Base-by-base conservation (phyloP, 2,329 filamentous ascomycete genomes). In the Thielaviopsis ethacetica region DNA sequence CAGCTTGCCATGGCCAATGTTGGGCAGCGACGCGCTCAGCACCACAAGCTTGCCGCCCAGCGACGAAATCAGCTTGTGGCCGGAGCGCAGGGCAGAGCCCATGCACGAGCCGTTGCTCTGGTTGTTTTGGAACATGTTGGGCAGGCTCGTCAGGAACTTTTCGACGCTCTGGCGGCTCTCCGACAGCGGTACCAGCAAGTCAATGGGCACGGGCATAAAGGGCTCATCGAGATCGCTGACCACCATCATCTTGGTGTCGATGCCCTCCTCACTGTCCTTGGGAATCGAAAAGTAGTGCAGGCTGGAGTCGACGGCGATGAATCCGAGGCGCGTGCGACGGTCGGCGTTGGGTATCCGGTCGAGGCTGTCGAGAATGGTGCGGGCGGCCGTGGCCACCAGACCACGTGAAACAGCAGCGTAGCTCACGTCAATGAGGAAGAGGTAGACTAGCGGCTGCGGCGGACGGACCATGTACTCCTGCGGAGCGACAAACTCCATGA, bases 391-490 rank as follows among this genome's bases (percentile, higher is more conserved):
- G 55, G 93, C 93, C 61, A 97, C 76, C 34, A 98, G 83, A 54
- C 93, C 93, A 63, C 85, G 95, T 17, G 89, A 90, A 17, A 96
- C 87, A 34, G 91, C 84, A 13, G 88, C 83, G 66, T 90, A 94
- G 76, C 89, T 95, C 63, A 96, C 91, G 66, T 96, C 91, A 67
- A 97, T 88, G 65, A 95, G 76, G 79, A 97, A 97, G 15, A 96
- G 80, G 69, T 97, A 97, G 47, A 96, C 91, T 47, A 97, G 77
- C 47, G 93, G 93, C 72, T 95, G 91, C 52, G 93, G 93, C 59
- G 93, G 91, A 62, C 93, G 86, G 41, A 98, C 93, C 93, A 98
- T 98, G 73, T 98, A 98, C 72, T 98, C 93, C 71, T 98, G 93
- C 1, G 93, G 93, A 13, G 93, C 93, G 64, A 98, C 88, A 68